Evolutionary conservation across 163 green algal genomes (phyloP).

Genomic region (Chlamydomonas reinhardtii): DNA sequence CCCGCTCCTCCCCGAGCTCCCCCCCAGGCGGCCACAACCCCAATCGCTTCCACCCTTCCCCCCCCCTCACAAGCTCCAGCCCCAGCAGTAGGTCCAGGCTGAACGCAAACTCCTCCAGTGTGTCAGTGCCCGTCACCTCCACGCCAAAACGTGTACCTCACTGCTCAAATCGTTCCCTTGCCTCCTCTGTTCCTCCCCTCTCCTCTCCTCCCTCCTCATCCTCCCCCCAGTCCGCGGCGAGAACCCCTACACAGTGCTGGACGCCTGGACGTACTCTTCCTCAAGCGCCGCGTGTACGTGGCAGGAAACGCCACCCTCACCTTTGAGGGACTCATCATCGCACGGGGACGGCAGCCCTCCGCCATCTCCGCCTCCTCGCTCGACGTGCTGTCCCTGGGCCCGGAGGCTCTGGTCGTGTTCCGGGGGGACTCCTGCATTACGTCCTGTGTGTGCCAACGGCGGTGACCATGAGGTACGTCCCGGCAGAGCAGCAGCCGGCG

Average conservation of each 20-base stretch:
- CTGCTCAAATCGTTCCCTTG: no score
- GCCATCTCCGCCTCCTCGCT: neutral
- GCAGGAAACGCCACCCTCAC: neutral
- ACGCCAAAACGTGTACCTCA: no score
- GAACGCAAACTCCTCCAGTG: constrained; percentile 59
- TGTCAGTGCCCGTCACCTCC: constrained; percentile 60
- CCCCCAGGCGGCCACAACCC: no score
- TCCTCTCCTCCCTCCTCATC: no score
- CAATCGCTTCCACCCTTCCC: no score
- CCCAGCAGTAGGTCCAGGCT: constrained; percentile 53
- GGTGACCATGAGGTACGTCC: neutral
- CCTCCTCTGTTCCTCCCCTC: no score
- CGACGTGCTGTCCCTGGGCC: neutral
- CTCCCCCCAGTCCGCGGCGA: neutral
- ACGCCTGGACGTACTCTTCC: neutral
- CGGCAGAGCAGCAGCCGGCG: neutral
- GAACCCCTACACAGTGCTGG: neutral
- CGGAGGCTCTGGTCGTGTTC: neutral
- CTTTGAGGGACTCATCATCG: neutral
- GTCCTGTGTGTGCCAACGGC: neutral
- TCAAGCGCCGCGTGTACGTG: neutral
- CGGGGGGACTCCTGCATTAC: neutral
- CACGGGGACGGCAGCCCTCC: neutral
- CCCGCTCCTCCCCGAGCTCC: no score
- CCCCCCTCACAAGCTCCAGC: neutral